Conservation (phyloP, 1,139 yeast species). For the Lodderomyces oxycetoniae region DNA sequence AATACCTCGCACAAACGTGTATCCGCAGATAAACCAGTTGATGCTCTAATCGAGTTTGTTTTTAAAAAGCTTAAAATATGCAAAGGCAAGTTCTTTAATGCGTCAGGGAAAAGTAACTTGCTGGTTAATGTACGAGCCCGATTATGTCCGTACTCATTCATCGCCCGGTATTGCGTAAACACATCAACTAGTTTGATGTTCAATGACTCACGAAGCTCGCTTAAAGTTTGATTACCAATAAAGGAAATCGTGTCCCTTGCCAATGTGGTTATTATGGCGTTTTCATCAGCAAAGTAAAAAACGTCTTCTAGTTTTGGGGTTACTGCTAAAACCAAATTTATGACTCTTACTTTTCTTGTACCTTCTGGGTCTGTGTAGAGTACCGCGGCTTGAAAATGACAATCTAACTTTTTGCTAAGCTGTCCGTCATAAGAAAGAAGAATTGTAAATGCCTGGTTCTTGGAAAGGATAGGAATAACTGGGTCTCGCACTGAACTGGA, state of each 20-base stretch:
- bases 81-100: constrained; percentile 68
- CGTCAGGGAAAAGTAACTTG: constrained; percentile 77
- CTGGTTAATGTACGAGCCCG: constrained; percentile 49
- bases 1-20: constrained; percentile 56
- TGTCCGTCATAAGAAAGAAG: constrained; percentile 75
- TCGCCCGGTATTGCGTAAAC: constrained; percentile 69
- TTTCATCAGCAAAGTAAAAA: constrained; percentile 81
- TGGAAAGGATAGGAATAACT: constrained; percentile 58
- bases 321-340: constrained; percentile 78
- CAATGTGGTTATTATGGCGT: constrained; percentile 68
- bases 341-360: constrained; percentile 74
- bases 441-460: constrained; percentile 66
- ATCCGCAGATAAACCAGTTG: constrained; percentile 46
- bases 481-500: constrained; percentile 51
- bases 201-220: constrained; percentile 59
- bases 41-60: constrained; percentile 54
- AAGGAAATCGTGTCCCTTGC: constrained; percentile 65
- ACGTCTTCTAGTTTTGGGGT: constrained; percentile 70
- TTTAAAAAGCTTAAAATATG: constrained; percentile 69
- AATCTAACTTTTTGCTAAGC: constrained; percentile 66
- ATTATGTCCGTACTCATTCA: constrained; percentile 46
- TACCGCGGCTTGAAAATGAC: constrained; percentile 88
- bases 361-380: constrained; percentile 79
- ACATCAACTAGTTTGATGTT: constrained; percentile 65
- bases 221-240: constrained; percentile 56